phyloP scores from a whole-genome alignment of 139 green algal genomes.

The Tetratostichococcus sp. region DNA sequence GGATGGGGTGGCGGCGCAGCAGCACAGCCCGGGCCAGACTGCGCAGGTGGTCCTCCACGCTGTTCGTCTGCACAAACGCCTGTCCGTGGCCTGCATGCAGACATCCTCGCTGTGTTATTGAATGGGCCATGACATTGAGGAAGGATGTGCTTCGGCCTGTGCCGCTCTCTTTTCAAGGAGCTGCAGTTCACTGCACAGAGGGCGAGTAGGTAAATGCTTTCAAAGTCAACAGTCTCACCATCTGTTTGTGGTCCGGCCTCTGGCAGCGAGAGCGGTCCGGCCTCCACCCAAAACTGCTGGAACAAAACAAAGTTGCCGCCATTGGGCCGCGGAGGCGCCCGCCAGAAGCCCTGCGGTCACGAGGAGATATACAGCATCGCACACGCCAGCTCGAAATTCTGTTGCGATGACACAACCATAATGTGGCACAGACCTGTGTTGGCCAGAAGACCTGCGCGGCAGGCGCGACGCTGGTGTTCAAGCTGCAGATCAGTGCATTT shows the following conservation, averaged over 20 bases:
- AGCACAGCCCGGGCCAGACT: conserved; percentile 90
- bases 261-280: conserved; percentile 48
- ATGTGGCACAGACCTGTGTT: too few relatives aligned
- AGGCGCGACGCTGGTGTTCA: too few relatives aligned
- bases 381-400: too few relatives aligned
- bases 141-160: too few relatives aligned
- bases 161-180: too few relatives aligned
- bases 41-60: conserved; percentile 73
- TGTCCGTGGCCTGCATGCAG: conserved; percentile 44
- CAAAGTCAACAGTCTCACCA: neutral
- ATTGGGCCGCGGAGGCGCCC: conserved; percentile 28
- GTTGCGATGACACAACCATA: too few relatives aligned
- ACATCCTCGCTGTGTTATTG: too few relatives aligned
- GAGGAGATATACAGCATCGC: too few relatives aligned
- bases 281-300: conserved; percentile 93
- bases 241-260: conserved; percentile 3
- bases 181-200: too few relatives aligned
- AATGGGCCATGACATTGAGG: too few relatives aligned
- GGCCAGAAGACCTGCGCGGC: conserved; percentile 48
- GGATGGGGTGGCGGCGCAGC: conserved; percentile 75
- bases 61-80: conserved; percentile 83
- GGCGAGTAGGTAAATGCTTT: too few relatives aligned
- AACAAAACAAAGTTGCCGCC: conserved; percentile 70
- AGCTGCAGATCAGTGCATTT: too few relatives aligned
- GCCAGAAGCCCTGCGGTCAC: conserved; percentile 48